A percentile compares a stretch with the other conserved stretches of the same genome.
Conservation (phyloP, 345 rosid genomes). For the Lumnitzera racemosa region DNA sequence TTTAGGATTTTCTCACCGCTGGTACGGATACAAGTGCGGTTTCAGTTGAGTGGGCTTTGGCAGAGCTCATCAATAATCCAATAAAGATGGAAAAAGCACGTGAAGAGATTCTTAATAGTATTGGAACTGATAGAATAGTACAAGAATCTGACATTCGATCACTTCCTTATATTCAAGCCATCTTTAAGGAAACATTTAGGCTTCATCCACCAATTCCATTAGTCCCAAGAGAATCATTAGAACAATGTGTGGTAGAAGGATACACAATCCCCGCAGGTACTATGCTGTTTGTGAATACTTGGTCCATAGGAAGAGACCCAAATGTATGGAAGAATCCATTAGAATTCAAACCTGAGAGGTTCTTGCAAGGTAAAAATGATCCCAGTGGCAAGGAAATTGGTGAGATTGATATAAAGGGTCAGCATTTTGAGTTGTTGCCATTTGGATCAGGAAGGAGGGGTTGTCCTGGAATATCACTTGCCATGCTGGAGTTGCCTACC, state of each 20-base stretch:
- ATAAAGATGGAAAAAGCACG: slow-evolving; percentile 22
- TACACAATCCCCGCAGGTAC: slow-evolving; percentile 24
- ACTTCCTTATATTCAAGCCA: slow-evolving; percentile 33
- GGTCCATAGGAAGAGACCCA: slow-evolving; percentile 40
- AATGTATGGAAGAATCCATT: slow-evolving; percentile 30
- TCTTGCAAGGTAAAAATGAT: slow-evolving; percentile 1
- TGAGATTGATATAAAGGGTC: slow-evolving; percentile 26
- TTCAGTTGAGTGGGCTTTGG: slow-evolving; percentile 33
- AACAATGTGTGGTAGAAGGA: slow-evolving; percentile 18
- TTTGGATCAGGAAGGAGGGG: slow-evolving; percentile 45
- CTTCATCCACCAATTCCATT: slow-evolving; percentile 46
- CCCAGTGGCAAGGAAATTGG: background rate
- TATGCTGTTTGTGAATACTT: slow-evolving; percentile 26
- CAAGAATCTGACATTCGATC: slow-evolving; percentile 27
- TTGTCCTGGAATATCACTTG: slow-evolving; percentile 38
- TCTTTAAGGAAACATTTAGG: slow-evolving; percentile 36
- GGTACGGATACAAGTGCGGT: slow-evolving; percentile 38
- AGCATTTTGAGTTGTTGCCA: slow-evolving; percentile 30
- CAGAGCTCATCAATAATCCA: slow-evolving; percentile 39
- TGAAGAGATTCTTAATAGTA: slow-evolving; percentile 24
- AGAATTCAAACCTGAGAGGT: slow-evolving; percentile 31
- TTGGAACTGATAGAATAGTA: slow-evolving; percentile 24
- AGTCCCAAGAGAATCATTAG: slow-evolving; percentile 20
- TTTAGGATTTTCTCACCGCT: slow-evolving; percentile 38
- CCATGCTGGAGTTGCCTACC: slow-evolving; percentile 26